phyloP scores from a whole-genome alignment of 2,329 filamentous ascomycete genomes.

The Fusarium drepaniforme region DNA sequence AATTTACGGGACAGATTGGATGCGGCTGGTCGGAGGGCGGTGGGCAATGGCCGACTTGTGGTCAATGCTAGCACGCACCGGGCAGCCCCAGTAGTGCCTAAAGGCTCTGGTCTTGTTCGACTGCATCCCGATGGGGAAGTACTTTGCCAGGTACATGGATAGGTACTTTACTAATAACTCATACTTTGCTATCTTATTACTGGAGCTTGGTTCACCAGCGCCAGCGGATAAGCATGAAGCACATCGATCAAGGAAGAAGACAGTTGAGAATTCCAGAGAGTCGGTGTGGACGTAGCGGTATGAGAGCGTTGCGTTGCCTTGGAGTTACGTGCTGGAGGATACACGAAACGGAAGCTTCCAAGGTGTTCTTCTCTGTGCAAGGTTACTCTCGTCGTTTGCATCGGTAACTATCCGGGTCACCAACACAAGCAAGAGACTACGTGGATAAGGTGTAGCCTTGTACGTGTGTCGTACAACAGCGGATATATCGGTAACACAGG shows the following conservation, averaged over 20 bases:
- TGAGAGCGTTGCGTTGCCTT: background rate
- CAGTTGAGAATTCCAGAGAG: background rate
- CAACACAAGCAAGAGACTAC: background rate
- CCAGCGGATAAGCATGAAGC: constrained; percentile 32
- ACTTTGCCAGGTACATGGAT: constrained; percentile 16
- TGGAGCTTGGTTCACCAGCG: constrained; percentile 24
- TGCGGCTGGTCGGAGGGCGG: constrained; percentile 32
- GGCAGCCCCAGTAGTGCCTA: constrained; percentile 35
- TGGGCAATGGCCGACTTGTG: constrained; percentile 34
- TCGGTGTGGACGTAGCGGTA: constrained; percentile 13
- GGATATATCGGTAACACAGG: constrained; percentile 6
- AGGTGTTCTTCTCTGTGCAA: background rate
- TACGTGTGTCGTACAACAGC: background rate
- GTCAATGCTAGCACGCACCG: constrained; percentile 41
- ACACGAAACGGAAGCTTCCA: background rate
- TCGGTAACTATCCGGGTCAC: background rate
- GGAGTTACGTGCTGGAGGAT: background rate
- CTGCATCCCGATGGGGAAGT: constrained; percentile 14
- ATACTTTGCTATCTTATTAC: constrained; percentile 22
- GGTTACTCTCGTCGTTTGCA: background rate
- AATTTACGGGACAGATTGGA: constrained; percentile 30
- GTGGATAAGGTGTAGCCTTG: background rate
- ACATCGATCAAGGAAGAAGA: constrained; percentile 12
- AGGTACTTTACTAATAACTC: constrained; percentile 25
- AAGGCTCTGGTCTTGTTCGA: constrained; percentile 26